Conservation (phyloP, 306 rosid species). For the Styphnolobium japonicum region DNA sequence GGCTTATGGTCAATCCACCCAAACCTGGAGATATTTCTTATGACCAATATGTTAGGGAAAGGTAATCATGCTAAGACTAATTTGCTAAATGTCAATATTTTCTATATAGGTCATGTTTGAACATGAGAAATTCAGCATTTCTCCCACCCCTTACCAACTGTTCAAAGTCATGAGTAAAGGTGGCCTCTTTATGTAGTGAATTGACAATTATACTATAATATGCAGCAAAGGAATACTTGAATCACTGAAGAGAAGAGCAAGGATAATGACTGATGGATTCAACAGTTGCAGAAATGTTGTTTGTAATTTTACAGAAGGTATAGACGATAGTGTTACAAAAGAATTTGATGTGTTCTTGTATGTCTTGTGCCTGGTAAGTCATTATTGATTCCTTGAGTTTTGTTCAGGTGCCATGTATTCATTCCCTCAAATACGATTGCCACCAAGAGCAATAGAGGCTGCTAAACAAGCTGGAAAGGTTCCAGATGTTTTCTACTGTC, state of each 20-base stretch:
- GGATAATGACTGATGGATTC: constrained; percentile 96
- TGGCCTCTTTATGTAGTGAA: constrained; percentile 1
- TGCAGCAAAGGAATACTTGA: constrained; percentile 87
- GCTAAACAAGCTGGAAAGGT: constrained; percentile 88
- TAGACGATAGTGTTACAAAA: neutral
- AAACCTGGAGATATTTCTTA: constrained; percentile 95
- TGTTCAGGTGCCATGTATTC: constrained; percentile 98
- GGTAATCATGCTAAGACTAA: constrained; percentile 50
- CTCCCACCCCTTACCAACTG: neutral
- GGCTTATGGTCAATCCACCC: constrained; percentile 89
- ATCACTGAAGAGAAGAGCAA: constrained; percentile 92
- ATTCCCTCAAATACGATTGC: constrained; percentile 91
- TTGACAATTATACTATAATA: constrained; percentile 26
- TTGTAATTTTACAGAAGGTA: constrained; percentile 99
- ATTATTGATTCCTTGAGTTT: constrained; percentile 22
- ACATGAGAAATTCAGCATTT: constrained; percentile 12
- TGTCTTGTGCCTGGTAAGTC: neutral
- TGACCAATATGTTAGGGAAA: constrained; percentile 77
- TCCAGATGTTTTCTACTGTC: constrained; percentile 94
- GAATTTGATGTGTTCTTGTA: neutral
- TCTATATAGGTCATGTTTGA: neutral
- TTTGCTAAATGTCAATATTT: constrained; percentile 4
- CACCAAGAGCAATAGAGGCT: constrained; percentile 78
- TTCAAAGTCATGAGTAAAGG: neutral
- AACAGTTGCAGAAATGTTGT: constrained; percentile 97